Base-by-base conservation (phyloP, 2,329 filamentous ascomycete genomes). In the Exophiala sp. region DNA sequence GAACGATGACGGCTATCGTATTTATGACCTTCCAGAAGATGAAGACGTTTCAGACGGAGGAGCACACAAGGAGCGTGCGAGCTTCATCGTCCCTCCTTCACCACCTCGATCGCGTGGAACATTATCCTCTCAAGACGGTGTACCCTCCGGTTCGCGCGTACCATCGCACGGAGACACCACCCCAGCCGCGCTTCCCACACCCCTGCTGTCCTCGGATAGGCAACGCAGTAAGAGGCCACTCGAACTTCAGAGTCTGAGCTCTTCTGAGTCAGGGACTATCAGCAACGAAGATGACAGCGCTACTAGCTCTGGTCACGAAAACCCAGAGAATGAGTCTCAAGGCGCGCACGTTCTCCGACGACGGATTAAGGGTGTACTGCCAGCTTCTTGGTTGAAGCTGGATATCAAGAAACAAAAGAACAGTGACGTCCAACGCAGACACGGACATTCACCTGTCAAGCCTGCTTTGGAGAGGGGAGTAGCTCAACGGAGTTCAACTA, bases 361-460 rank as follows among this genome's bases (percentile, higher is more conserved):
- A 24, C 70, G 62, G 47, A 77, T 76, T 10, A 72, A 72, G 54
- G 76, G 76, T 21, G 75, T 78, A 20, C 66, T 78, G 20, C 76
- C 76, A 14, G 76, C 76, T 5, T 78, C 76, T 20, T 78, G 61
- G 66, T 52, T 62, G 43, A 55, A 57, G 55, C 47, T 62, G 16
- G 56, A 62, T 50, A 32, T 59, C 50, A 52, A 47, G 50, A 24
- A 61, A 40, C 45, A 58, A 49, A 47, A 54, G 41, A 33, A 39
- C 5, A 45, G 36, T 4, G 55, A 36, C 18, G 36, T 12, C 20
- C 7, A 59, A n/a, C 40, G 46, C 12, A 39, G 51, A 7, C 47
- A 32, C 11, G 32, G 32, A 21, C 48, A 35, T 32, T 58, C 54
- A 20, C 53, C 57, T 33, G 36, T 50, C 20, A 63, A 48, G 33